phyloP scores from a whole-genome alignment of 768 basidiomycete species.

The Phanerochaete carnosa region DNA sequence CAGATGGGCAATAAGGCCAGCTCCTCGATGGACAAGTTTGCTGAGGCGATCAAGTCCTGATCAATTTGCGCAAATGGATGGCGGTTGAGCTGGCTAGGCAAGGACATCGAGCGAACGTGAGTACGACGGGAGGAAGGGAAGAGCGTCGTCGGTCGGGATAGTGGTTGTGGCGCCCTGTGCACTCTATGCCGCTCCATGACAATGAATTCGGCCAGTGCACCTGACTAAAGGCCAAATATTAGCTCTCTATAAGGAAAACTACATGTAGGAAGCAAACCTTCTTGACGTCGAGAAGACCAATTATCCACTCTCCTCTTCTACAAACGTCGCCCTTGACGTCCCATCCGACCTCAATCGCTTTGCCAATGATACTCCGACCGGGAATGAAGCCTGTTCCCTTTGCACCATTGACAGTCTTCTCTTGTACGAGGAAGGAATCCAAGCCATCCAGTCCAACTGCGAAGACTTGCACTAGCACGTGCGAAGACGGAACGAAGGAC shows the following conservation, averaged over 20 bases:
- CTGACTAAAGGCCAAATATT: constrained; percentile 48
- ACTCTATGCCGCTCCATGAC: constrained; percentile 77
- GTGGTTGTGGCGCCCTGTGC: constrained; percentile 60
- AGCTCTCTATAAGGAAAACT: constrained; percentile 13
- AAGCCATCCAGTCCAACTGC: constrained; percentile 80
- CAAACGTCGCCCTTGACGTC: constrained; percentile 61
- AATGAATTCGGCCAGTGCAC: constrained; percentile 88
- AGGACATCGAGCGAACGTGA: constrained; percentile 23
- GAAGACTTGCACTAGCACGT: constrained; percentile 85
- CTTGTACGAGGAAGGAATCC: constrained; percentile 65
- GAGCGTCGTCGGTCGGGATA: constrained; percentile 26
- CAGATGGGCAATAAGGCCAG: constrained; percentile 77
- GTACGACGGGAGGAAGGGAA: constrained; percentile 25
- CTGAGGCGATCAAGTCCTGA: constrained; percentile 16
- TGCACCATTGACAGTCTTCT: constrained; percentile 28
- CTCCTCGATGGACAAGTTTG: constrained; percentile 57
- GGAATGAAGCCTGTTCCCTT: constrained; percentile 65
- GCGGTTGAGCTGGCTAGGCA: constrained; percentile 18
- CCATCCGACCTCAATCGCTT: constrained; percentile 80
- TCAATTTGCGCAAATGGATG: constrained; percentile 15
- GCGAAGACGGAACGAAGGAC: constrained; percentile 58
- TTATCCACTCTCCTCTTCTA: constrained; percentile 78
- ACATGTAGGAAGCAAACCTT: constrained; percentile 49
- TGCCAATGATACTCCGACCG: constrained; percentile 83
- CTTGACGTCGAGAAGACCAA: constrained; percentile 72